Evolutionary conservation across 1,139 yeast genomes (phyloP).

Genomic region (Saccharomycopsis phalli): DNA sequence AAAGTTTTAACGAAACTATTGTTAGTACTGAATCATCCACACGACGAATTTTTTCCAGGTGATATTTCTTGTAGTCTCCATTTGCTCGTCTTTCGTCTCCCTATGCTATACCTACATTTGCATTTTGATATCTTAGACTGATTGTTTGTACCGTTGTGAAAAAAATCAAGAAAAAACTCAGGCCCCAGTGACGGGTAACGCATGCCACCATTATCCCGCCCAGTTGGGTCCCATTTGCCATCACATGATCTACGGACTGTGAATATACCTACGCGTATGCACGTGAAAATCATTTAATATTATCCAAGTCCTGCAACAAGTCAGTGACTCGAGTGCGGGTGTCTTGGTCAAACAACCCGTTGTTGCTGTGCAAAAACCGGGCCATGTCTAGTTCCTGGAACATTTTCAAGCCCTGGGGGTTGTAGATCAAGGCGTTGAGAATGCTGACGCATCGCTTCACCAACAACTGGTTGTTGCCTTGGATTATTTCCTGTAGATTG

Average conservation of each 20-base stretch:
- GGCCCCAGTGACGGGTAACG: neutral
- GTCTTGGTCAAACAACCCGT: constrained; percentile 21
- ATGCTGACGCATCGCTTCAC: constrained; percentile 44
- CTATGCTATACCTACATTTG: constrained; percentile 19
- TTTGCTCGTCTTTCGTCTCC: no score
- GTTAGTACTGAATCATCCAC: no score
- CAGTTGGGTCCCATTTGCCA: neutral
- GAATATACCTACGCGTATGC: neutral
- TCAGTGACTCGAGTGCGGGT: constrained; percentile 24
- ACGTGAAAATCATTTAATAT: constrained; percentile 7
- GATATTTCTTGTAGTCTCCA: no score
- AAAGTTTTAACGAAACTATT: constrained; percentile 73
- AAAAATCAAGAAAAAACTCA: neutral
- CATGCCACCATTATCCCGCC: neutral
- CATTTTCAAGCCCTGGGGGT: constrained; percentile 21
- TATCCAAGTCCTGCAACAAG: constrained; percentile 23
- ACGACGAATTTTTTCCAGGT: no score
- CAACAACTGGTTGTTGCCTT: constrained; percentile 24
- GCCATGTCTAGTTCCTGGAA: constrained; percentile 21
- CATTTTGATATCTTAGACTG: constrained; percentile 15
- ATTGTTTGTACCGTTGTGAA: neutral
- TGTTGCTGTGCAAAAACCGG: constrained; percentile 22
- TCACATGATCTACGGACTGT: no score
- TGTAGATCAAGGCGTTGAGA: constrained; percentile 35
- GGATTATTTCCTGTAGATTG: constrained; percentile 22